phyloP scores from a whole-genome alignment of 257 asterid species.

The Jacaranda copaia region DNA sequence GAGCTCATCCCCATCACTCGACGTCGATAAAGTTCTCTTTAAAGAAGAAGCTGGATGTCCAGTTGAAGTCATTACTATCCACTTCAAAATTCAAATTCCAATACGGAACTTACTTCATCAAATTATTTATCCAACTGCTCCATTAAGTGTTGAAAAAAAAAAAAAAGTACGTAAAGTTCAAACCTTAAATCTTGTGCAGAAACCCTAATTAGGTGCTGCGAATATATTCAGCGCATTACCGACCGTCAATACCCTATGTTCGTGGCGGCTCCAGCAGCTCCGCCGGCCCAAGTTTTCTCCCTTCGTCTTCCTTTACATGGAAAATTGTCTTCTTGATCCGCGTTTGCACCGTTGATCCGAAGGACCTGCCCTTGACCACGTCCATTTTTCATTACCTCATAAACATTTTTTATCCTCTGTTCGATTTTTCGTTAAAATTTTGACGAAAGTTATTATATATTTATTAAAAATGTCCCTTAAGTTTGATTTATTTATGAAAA shows the following conservation, averaged over 20 bases:
- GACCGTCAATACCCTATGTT: not conserved
- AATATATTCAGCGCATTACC: constrained; percentile 1
- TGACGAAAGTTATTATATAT: too few relatives aligned
- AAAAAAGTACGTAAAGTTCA: constrained; percentile 36
- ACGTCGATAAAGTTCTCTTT: constrained; percentile 56
- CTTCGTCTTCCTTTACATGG: not conserved
- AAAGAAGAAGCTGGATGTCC: constrained; percentile 54
- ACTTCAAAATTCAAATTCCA: constrained; percentile 13
- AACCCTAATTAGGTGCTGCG: constrained; percentile 17
- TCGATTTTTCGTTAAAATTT: too few relatives aligned
- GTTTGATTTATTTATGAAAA: too few relatives aligned
- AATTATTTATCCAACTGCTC: constrained; percentile 16
- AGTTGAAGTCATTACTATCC: constrained; percentile 63
- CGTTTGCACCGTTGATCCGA: too few relatives aligned
- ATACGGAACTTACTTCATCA: constrained; percentile 13
- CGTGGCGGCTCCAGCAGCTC: constrained; percentile 3
- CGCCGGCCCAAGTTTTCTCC: not conserved
- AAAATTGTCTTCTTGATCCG: too few relatives aligned
- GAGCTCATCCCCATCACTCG: constrained; percentile 87
- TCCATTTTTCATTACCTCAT: too few relatives aligned
- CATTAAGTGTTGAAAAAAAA: not conserved
- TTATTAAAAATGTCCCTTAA: too few relatives aligned
- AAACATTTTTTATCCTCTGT: too few relatives aligned
- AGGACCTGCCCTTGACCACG: too few relatives aligned
- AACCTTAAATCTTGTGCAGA: not conserved